phyloP scores from a whole-genome alignment of 2,329 filamentous ascomycete species.

The Arthrobotrys sphaeroides region DNA sequence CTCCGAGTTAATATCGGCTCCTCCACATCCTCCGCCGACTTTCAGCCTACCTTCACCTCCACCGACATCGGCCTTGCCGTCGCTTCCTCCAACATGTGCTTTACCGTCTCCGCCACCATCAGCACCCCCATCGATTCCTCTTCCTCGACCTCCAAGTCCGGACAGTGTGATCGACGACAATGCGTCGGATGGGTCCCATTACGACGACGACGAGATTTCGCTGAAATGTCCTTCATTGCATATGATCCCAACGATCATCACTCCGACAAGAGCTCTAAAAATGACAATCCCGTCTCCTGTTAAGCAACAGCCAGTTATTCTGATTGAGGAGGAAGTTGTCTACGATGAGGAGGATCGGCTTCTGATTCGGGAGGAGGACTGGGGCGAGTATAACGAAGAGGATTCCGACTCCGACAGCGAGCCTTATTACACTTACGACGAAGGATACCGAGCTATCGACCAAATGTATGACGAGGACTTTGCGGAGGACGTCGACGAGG shows the following conservation, averaged over 20 bases:
- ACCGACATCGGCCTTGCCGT: constrained; percentile 17
- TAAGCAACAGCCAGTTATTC: not conserved
- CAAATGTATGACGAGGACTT: constrained; percentile 45
- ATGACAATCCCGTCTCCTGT: constrained; percentile 12
- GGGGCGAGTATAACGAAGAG: constrained; percentile 37
- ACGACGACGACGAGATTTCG: constrained; percentile 20
- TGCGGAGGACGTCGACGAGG: constrained; percentile 22
- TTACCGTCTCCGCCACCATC: constrained; percentile 31
- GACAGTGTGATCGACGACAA: constrained; percentile 9
- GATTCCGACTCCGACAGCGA: constrained; percentile 13
- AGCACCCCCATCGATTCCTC: constrained; percentile 24
- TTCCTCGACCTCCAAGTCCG: constrained; percentile 35
- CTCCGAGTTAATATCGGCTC: constrained; percentile 37
- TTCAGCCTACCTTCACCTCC: not conserved
- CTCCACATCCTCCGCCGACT: not conserved
- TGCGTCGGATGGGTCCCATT: constrained; percentile 30
- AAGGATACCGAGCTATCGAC: constrained; percentile 40
- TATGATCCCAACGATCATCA: not conserved
- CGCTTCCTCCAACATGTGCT: constrained; percentile 13
- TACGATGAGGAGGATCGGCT: constrained; percentile 37
- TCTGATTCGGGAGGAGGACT: constrained; percentile 39
- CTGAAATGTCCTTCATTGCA: constrained; percentile 1
- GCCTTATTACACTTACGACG: constrained; percentile 42
- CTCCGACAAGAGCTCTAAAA: not conserved
- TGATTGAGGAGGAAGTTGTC: constrained; percentile 41